Base-by-base conservation (phyloP, 345 rosid species). In the Acer negundo region DNA sequence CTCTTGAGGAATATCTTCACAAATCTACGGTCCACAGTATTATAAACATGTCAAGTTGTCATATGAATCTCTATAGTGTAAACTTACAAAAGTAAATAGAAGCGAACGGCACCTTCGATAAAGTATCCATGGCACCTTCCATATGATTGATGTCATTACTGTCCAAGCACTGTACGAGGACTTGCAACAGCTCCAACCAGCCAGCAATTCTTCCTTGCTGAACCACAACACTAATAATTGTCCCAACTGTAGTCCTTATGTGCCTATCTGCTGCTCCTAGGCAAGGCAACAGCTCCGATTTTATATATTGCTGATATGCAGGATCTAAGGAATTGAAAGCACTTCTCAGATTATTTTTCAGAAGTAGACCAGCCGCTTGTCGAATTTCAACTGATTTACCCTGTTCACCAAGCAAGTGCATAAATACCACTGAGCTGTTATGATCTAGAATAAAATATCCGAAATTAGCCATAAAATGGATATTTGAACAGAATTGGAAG, bases 101-200 rank as follows among this genome's bases (percentile, higher is more conserved):
- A 59, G 24, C 63, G 0, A 1, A 59, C 3, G 11, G 9, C 9
- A 94, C 98, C 99, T 94, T 97, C 12, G 95, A 94, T 77, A 94
- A 81, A 12, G 98, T 95, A 86, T 97, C 99, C 97, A 94, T 94
- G 1, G 97, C 98, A 70, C 99, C 99, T 86, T 94, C 98, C 97
- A 94, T 97, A 81, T 90, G 97, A 85, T 94, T 86, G 3, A 85
- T 72, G 40, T 92, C 95, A 87, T 90, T 87, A 81, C 98, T 89
- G 72, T 97, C 98, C 87, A 97, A 83, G 82, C 97, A 94, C 80
- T 84, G 80, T 11, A 90, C 84, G 51, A 94, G 93, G 73, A 92
- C 97, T 80, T 91, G 92, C 81, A 96, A 83, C 75, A 96, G 81
- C 86, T 96, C 98, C 28, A 89, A 90, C 99, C 99, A 96, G 26